A percentile compares a stretch with the other conserved stretches of the same genome.
phyloP scores from a whole-genome alignment of 2,329 filamentous ascomycete genomes.

The Penicillium frequentans region DNA sequence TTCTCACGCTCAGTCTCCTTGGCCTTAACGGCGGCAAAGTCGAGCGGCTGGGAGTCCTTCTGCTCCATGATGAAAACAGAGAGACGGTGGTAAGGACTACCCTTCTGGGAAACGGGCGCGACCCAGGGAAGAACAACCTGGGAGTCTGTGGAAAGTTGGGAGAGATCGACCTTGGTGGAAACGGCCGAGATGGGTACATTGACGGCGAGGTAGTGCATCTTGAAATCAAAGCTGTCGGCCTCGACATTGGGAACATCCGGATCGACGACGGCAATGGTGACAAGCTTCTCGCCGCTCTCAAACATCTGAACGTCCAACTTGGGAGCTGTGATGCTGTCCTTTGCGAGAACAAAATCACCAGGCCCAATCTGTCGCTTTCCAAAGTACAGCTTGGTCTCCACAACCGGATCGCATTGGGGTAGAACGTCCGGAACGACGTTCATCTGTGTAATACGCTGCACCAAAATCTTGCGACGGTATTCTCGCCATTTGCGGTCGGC shows the following conservation, averaged over 20 bases:
- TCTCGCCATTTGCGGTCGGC: slow-evolving; percentile 84
- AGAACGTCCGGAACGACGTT: slow-evolving; percentile 85
- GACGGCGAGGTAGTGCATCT: slow-evolving; percentile 83
- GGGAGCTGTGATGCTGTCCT: slow-evolving; percentile 70
- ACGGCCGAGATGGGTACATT: slow-evolving; percentile 67
- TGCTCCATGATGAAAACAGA: slow-evolving; percentile 84
- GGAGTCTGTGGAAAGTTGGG: slow-evolving; percentile 57
- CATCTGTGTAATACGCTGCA: slow-evolving; percentile 85
- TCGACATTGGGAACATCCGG: slow-evolving; percentile 82
- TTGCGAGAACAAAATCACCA: slow-evolving; percentile 75
- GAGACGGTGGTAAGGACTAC: slow-evolving; percentile 85
- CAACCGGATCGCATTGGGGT: slow-evolving; percentile 71
- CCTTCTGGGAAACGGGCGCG: slow-evolving; percentile 84
- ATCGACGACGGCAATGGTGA: slow-evolving; percentile 84
- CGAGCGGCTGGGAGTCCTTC: slow-evolving; percentile 58
- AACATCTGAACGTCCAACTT: slow-evolving; percentile 83
- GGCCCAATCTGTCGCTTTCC: slow-evolving; percentile 67
- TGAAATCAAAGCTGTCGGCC: slow-evolving; percentile 72
- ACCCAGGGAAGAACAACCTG: slow-evolving; percentile 79
- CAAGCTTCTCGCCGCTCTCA: slow-evolving; percentile 74
- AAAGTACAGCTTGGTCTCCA: slow-evolving; percentile 82
- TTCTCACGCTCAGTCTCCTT: slow-evolving; percentile 57
- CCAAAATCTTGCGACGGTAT: slow-evolving; percentile 75
- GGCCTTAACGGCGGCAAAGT: slow-evolving; percentile 58
- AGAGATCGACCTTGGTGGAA: slow-evolving; percentile 63